Evolutionary conservation across 169 alveolate species (phyloP).

Genomic region (Amoebophrya sp.): DNA sequence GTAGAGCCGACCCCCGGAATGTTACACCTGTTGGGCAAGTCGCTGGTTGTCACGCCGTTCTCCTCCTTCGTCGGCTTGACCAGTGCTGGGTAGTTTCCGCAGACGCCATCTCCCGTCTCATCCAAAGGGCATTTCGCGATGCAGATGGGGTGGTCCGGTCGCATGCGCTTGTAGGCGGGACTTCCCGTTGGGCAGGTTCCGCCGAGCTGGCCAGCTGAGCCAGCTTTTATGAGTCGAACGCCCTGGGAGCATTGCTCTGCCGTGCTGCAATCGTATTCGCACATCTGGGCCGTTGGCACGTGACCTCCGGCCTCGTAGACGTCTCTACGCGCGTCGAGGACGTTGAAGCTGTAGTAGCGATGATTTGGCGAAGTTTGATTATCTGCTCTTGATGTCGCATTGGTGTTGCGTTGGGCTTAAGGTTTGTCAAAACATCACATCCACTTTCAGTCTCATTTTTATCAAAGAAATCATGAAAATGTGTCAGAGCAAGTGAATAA

Average conservation of each 20-base stretch:
- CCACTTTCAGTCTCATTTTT: no score
- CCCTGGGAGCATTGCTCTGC: neutral
- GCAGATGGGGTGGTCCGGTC: neutral
- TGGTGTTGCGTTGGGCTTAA: no score
- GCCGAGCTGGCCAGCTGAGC: no score
- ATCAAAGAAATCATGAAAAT: no score
- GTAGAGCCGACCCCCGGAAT: neutral
- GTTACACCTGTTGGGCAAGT: neutral
- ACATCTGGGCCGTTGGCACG: neutral
- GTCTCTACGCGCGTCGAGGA: neutral
- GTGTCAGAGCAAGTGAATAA: neutral
- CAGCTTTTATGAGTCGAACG: neutral
- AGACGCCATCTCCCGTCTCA: neutral
- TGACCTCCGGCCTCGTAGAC: neutral
- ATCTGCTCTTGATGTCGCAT: no score
- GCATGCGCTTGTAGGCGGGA: neutral
- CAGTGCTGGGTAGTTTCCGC: neutral
- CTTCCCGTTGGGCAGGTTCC: neutral
- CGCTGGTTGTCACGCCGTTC: neutral
- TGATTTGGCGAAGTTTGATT: no score
- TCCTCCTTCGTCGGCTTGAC: neutral
- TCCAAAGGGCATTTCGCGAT: neutral
- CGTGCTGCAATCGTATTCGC: neutral
- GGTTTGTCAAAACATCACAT: no score
- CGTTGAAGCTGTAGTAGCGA: neutral